Evolutionary conservation across 176 grass and related monocot species (phyloP).

Genomic region (Hordeum marinum): DNA sequence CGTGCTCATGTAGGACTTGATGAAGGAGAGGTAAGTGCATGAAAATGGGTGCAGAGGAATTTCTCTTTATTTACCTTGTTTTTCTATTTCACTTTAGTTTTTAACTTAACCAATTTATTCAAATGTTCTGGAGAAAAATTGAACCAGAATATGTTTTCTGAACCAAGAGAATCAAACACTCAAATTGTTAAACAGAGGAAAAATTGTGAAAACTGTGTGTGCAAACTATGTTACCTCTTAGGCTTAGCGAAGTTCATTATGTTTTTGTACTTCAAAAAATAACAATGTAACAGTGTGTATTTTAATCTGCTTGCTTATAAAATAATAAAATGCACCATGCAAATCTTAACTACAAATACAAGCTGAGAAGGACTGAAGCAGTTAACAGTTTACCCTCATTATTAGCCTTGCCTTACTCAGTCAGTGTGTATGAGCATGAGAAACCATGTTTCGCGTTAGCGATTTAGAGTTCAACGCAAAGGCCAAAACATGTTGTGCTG

Average conservation of each 20-base stretch:
- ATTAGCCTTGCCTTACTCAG: neutral
- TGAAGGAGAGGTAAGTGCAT: slow-evolving; percentile 69
- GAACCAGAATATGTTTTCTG: neutral
- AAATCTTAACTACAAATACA: slow-evolving; percentile 1
- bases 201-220: neutral
- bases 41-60: neutral
- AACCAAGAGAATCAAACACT: neutral
- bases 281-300: neutral
- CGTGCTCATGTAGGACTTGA: slow-evolving; percentile 76
- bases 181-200: neutral
- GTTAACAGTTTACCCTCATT: neutral
- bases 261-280: neutral
- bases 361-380: neutral
- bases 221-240: neutral
- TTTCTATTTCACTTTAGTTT: neutral
- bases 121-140: neutral
- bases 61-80: neutral
- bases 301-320: neutral
- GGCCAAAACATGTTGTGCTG: neutral
- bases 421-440: neutral
- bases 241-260: neutral
- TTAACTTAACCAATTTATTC: neutral
- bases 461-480: neutral
- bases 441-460: neutral
- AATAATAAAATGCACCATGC: neutral